phyloP scores from a whole-genome alignment of 805 yeast species.

The Nakazawaea sp. region DNA sequence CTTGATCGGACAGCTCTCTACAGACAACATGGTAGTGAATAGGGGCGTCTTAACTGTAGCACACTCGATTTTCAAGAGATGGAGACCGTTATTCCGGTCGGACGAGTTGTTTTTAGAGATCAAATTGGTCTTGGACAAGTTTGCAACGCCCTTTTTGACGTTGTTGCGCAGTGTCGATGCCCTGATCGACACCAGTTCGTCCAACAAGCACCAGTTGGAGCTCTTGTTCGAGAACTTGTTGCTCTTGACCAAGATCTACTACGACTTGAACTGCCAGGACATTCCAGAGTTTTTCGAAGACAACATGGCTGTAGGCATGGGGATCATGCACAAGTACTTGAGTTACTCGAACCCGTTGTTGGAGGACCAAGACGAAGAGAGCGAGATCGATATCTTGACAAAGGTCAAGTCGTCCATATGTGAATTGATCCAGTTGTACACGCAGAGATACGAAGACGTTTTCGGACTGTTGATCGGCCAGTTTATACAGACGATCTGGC shows the following conservation, averaged over 20 bases:
- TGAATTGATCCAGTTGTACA: conserved; percentile 79
- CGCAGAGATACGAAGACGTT: conserved; percentile 88
- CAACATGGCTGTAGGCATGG: conserved; percentile 70
- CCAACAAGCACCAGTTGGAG: conserved; percentile 42
- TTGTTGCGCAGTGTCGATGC: conserved; percentile 63
- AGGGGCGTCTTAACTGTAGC: conserved; percentile 88
- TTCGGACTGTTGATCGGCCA: conserved; percentile 71
- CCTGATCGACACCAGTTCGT: conserved; percentile 40
- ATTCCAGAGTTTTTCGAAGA: conserved; percentile 98
- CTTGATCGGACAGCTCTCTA: conserved; percentile 58
- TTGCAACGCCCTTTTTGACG: conserved; percentile 71
- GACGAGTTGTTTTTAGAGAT: conserved; percentile 88
- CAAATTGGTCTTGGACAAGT: conserved; percentile 76
- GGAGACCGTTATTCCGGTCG: conserved; percentile 92
- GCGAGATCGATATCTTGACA: conserved; percentile 61
- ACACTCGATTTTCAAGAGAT: conserved; percentile 90
- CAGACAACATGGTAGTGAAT: conserved; percentile 63
- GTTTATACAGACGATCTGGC: conserved; percentile 83
- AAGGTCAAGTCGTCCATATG: conserved; percentile 75
- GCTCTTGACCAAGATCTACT: conserved; percentile 73
- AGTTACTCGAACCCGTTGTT: conserved; percentile 49
- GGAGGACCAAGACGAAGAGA: conserved; percentile 55
- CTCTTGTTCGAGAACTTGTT: conserved; percentile 65
- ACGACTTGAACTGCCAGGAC: conserved; percentile 95
- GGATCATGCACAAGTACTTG: conserved; percentile 74